These are phyloP conservation scores for Fusarium algeriense DNA, from an alignment of 2,329 filamentous ascomycete species.

Conservation along the genomic window DNA sequence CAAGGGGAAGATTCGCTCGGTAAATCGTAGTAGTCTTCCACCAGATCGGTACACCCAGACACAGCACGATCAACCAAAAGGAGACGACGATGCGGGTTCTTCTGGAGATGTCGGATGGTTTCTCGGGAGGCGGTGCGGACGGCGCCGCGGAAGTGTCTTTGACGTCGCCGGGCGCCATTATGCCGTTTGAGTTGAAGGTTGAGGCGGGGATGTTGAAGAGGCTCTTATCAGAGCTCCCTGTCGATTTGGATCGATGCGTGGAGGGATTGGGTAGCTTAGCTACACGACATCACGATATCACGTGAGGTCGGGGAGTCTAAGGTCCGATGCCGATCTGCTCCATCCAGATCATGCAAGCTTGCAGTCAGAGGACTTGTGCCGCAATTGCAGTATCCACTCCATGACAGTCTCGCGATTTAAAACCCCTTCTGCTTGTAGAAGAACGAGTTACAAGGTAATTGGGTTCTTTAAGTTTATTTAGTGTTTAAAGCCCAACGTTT, in stretches of 20 bases:
- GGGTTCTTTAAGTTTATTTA: neutral
- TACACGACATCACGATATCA: constrained; percentile 48
- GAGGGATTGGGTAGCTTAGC: constrained; percentile 29
- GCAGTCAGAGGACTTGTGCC: too few relatives aligned
- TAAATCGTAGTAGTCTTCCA: constrained; percentile 95
- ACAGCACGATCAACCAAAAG: constrained; percentile 89
- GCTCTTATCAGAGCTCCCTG: constrained; percentile 29
- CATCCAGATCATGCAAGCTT: too few relatives aligned
- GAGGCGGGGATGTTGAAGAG: constrained; percentile 22
- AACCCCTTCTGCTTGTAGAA: neutral
- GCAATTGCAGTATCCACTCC: too few relatives aligned
- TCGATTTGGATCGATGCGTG: constrained; percentile 11
- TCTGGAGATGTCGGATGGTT: constrained; percentile 73
- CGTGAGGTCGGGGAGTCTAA: constrained; percentile 38
- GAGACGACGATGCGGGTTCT: constrained; percentile 83
- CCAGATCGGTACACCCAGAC: constrained; percentile 93
- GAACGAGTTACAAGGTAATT: neutral
- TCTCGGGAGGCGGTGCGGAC: constrained; percentile 77
- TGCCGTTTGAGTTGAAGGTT: constrained; percentile 23
- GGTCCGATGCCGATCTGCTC: constrained; percentile 35
- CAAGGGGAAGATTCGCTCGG: constrained; percentile 83
- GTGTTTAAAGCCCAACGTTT: neutral
- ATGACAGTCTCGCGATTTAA: neutral
- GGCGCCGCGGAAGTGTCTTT: constrained; percentile 36
- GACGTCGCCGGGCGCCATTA: constrained; percentile 44